A percentile compares a stretch with the other conserved stretches of the same genome.
These are phyloP conservation scores for Phytophthora capsici DNA, from an alignment of 352 stramenopile species.

Conservation along the genomic window DNA sequence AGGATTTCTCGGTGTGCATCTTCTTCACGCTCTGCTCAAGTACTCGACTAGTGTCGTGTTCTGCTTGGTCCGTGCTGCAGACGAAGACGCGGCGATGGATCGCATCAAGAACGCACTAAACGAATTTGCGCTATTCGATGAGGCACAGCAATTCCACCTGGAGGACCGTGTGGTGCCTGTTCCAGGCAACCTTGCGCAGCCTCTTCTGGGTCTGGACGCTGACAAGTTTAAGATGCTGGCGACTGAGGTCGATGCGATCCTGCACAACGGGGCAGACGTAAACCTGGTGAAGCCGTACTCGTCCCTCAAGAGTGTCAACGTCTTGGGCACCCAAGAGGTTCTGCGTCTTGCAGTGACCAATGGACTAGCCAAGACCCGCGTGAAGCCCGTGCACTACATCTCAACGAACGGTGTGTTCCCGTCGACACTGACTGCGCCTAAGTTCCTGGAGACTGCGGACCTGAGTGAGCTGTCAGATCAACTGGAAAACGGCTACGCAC, in stretches of 20 bases:
- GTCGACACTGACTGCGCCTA: constrained; percentile 34
- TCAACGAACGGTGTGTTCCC: constrained; percentile 93
- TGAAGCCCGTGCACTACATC: constrained; percentile 91
- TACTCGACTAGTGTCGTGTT: constrained; percentile 77
- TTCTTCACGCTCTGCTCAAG: constrained; percentile 85
- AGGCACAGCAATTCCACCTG: constrained; percentile 60
- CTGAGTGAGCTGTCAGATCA: constrained; percentile 62
- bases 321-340: constrained; percentile 90
- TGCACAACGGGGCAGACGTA: constrained; percentile 93
- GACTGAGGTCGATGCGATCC: constrained; percentile 88
- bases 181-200: constrained; percentile 81
- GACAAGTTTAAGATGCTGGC: constrained; percentile 88
- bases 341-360: constrained; percentile 88
- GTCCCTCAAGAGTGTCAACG: constrained; percentile 87
- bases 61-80: constrained; percentile 77
- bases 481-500: constrained; percentile 86
- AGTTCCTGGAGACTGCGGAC: constrained; percentile 59
- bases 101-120: constrained; percentile 68
- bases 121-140: constrained; percentile 59
- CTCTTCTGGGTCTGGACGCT: constrained; percentile 82
- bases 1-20: constrained; percentile 88
- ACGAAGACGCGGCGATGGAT: constrained; percentile 54
- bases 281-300: constrained; percentile 93
- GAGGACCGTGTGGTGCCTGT: constrained; percentile 75
- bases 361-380: constrained; percentile 72